Base-by-base conservation (phyloP, 2,329 filamentous ascomycete species). In the Microcera coccophila region DNA sequence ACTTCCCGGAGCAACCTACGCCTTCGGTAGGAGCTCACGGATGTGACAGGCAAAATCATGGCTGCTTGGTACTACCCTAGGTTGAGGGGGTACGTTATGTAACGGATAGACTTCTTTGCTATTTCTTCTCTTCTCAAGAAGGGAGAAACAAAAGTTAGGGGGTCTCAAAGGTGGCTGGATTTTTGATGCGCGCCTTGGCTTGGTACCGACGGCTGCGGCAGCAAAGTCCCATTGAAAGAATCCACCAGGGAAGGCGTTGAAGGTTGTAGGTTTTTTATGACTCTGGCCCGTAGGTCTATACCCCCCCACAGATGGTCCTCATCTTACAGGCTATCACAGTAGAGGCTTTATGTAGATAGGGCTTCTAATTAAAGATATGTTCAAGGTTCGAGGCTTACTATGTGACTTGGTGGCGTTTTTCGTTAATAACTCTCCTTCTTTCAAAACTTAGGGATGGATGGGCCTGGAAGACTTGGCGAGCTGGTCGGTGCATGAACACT, bases 51-150 rank as follows among this genome's bases (percentile, higher is more conserved):
- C 51, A 52, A 57, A 53, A 55, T 53, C 48, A 54, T 57, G 57
- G 52, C 52, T 58, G 60, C 50, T 52, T 51, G 51, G 55, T 53
- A 47, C 47, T 41, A 48, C 48, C 51, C 49, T 49, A n/a, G 39
- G 36, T 31, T 38, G 48, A 52, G 50, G 53, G 53, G 55, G 52
- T 63, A 56, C 60, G 62, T 64, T 57, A 61, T 68, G 61, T 66
- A 67, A n/a, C 62, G 58, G 64, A 63, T 67, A 68, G 66, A 67
- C 58, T 65, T 65, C 51, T 60, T 65, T 65, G 62, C 61, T 62
- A 66, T 62, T 62, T 62, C 54, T 63, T 62, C 62, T 62, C 54
- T 63, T 60, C 55, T 60, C 57, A 57, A 57, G 55, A 63, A 60
- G 58, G 60, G 59, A 58, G 58, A 57, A 55, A 55, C 56, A 66